Conservation (phyloP, 2,329 filamentous ascomycete species). For the Hypomyces perniciosus region DNA sequence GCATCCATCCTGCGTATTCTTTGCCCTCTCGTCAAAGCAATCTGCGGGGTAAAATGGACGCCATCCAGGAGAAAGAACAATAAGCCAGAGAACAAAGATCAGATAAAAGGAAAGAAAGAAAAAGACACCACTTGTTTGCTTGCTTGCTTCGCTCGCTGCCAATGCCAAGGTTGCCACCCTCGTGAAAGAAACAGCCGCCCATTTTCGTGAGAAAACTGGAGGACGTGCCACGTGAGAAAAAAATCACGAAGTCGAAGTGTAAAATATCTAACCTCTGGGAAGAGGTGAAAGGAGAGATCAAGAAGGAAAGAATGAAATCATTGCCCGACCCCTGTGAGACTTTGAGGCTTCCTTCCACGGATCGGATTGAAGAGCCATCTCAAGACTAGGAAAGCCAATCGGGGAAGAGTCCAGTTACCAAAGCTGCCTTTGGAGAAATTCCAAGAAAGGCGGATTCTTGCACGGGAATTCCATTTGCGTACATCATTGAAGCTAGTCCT, state of each 20-base stretch:
- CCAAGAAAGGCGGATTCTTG: not conserved
- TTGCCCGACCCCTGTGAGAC: not conserved
- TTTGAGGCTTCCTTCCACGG: too few species aligned
- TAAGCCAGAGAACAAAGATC: not conserved
- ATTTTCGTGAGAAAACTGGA: slow-evolving; percentile 4
- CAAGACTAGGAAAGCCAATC: too few species aligned
- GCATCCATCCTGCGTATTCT: too few species aligned
- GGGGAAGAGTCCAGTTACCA: not conserved
- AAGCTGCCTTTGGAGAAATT: not conserved
- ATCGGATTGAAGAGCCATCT: too few species aligned
- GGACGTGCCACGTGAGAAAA: not conserved
- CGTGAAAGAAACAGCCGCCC: slow-evolving; percentile 5
- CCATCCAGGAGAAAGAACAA: not conserved
- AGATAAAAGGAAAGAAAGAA: not conserved
- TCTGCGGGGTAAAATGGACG: too few species aligned
- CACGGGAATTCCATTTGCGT: not conserved
- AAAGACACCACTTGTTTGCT: slow-evolving; percentile 4
- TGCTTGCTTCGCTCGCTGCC: slow-evolving; percentile 6
- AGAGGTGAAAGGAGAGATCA: not conserved
- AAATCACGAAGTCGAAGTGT: not conserved
- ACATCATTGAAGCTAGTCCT: not conserved
- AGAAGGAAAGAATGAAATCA: not conserved
- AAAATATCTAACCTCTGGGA: not conserved
- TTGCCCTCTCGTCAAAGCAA: too few species aligned
- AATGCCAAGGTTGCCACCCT: slow-evolving; percentile 8